Conservation (phyloP, 352 stramenopile species). For the Bremia lactucae region DNA sequence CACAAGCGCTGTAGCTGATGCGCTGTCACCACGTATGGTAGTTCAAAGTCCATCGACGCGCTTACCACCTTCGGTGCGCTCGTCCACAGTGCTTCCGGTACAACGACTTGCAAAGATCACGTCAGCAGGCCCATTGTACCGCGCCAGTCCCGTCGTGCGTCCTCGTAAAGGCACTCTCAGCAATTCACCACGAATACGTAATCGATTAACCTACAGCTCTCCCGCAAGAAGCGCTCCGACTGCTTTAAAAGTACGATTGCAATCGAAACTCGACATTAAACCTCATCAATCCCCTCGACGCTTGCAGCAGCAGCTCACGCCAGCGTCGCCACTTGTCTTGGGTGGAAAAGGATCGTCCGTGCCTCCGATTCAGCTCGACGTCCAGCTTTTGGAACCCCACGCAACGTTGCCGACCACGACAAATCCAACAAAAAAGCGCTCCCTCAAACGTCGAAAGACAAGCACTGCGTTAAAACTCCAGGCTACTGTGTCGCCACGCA, state of each 20-base stretch:
- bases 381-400: too few species aligned
- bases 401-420: constrained; percentile 19
- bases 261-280: constrained; percentile 63
- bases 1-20: too few species aligned
- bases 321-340: constrained; percentile 23
- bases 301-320: constrained; percentile 25
- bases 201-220: constrained; percentile 4
- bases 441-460: constrained; percentile 18
- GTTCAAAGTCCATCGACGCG: neutral
- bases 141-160: constrained; percentile 40
- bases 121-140: constrained; percentile 33
- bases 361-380: constrained; percentile 11
- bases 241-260: constrained; percentile 26
- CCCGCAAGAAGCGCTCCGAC: constrained; percentile 8
- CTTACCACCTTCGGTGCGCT: constrained; percentile 15
- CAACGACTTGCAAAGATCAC: constrained; percentile 56
- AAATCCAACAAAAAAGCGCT: constrained; percentile 6
- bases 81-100: constrained; percentile 34
- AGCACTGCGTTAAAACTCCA: constrained; percentile 3
- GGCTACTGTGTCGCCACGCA: constrained; percentile 9
- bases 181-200: constrained; percentile 8
- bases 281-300: constrained; percentile 62
- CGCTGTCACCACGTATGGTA: too few species aligned
- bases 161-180: constrained; percentile 22
- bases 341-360: constrained; percentile 21